Percentiles rank a stretch among this genome's conserved stretches.
These are phyloP conservation scores for Tephrocybe sp. DNA, from an alignment of 768 basidiomycete genomes.

Conservation along the genomic window DNA sequence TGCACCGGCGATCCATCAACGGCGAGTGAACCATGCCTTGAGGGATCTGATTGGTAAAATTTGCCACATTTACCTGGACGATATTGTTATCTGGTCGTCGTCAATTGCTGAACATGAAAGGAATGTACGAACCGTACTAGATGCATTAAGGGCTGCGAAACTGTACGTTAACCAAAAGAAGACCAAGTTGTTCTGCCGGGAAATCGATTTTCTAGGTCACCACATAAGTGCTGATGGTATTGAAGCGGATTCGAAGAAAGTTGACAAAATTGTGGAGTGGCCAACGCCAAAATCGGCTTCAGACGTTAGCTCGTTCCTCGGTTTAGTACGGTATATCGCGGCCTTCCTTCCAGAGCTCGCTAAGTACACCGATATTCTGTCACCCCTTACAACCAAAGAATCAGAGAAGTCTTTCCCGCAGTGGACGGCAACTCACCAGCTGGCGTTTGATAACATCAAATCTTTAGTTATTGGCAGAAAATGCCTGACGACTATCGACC, in stretches of 20 bases:
- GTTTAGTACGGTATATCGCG: conserved; percentile 21
- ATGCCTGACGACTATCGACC: not conserved
- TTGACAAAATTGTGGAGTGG: conserved; percentile 25
- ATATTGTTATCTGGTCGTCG: conserved; percentile 44
- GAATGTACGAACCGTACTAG: conserved; percentile 20
- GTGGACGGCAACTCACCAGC: too few species aligned
- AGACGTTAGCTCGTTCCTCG: conserved; percentile 8
- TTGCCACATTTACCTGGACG: conserved; percentile 44
- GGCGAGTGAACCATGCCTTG: conserved; percentile 31
- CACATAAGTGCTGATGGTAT: not conserved
- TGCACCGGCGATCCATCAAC: conserved; percentile 31
- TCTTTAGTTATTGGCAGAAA: too few species aligned
- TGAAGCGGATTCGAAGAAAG: not conserved
- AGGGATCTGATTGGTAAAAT: conserved; percentile 36
- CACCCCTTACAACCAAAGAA: too few species aligned
- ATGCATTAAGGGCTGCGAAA: not conserved
- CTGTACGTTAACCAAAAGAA: conserved; percentile 3
- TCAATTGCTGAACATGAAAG: conserved; percentile 29
- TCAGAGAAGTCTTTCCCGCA: too few species aligned
- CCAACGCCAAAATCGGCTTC: conserved; percentile 13
- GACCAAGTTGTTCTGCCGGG: not conserved
- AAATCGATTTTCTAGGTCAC: conserved; percentile 7
- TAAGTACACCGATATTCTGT: too few species aligned
- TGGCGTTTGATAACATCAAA: too few species aligned
- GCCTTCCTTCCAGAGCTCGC: too few species aligned